Base-by-base conservation (phyloP, 2,329 filamentous ascomycete species). In the Sphaerulina vaccinii region DNA sequence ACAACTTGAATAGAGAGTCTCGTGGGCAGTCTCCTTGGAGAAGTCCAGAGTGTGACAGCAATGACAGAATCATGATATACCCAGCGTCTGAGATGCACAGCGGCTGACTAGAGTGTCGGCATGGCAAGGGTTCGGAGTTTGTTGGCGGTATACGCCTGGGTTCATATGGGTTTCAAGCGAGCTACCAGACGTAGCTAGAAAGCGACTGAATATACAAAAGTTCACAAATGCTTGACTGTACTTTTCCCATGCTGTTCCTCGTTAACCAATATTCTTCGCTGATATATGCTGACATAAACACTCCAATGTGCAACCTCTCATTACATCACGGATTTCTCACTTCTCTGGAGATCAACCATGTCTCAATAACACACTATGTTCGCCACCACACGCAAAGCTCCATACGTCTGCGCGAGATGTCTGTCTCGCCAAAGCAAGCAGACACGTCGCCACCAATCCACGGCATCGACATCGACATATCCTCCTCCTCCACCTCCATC, bases 401-500 rank as follows among this genome's bases (percentile, higher is more conserved):
- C 58, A 27, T 62, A 54, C 41, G 40, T 59, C 10, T 65, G 62
- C 48, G 48, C 54, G 22, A 47, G 49, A 57, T 63, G 61, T 33
- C 49, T 61, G 4, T 44, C 51, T 21, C 53, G 54, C 6, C 55
- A 60, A 33, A 50, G 22, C 10, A 38, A n/a, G n/a, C 16, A 32
- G 27, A 18, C 24, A 8, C 54, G 55, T 18, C 55, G 53, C 2
- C 32, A 49, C 10, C 55, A 56, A 38, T 54, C 59, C 47, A 53
- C 54, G 15, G 42, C n/a, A 8, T 29, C 48, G 21, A 15, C 46
- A 2, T 49, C 46, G 1, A 71, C 75, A 10, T 68, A 70, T 33
- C 76, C 78, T 11, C 76, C 78, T 1, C 78, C 53, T 1, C 27
- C 46, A 3, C 76, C 78, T 2, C 78, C 53, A 76, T 74, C 60